A percentile compares a stretch with the other conserved stretches of the same genome.
These are phyloP conservation scores for Microstegium vimineum DNA, from an alignment of 176 grass and related monocot species.

Conservation along the genomic window DNA sequence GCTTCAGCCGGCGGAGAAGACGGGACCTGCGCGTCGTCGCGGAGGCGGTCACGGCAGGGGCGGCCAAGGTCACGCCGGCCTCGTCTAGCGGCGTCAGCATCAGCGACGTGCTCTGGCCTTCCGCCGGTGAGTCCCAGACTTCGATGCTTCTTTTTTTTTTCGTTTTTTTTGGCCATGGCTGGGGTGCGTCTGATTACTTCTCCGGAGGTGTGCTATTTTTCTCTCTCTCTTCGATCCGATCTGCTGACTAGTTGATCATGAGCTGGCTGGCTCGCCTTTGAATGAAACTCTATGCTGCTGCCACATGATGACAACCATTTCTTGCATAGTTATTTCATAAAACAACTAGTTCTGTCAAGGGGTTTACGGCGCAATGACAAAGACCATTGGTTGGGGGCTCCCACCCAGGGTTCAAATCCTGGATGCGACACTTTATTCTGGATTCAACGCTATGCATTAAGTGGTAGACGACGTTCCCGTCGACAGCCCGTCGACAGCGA, in stretches of 20 bases:
- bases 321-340: background rate
- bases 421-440: too few species aligned
- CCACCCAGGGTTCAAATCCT: too few species aligned
- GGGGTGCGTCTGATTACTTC: background rate
- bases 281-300: background rate
- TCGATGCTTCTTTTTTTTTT: background rate
- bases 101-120: slow-evolving; percentile 92
- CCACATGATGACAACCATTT: background rate
- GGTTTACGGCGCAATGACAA: too few species aligned
- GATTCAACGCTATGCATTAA: too few species aligned
- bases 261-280: background rate
- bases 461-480: too few species aligned
- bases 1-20: background rate
- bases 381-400: too few species aligned
- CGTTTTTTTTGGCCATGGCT: background rate
- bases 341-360: too few species aligned
- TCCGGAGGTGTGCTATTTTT: background rate
- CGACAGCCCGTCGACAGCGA: too few species aligned
- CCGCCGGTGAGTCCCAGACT: slow-evolving; percentile 49
- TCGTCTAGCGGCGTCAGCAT: slow-evolving; percentile 32
- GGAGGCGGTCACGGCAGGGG: background rate
- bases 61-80: background rate
- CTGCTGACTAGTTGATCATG: background rate
- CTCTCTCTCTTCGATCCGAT: background rate
- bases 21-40: background rate